phyloP scores from a whole-genome alignment of 495 filamentous ascomycete genomes.

The Hypoxylon intermedium region DNA sequence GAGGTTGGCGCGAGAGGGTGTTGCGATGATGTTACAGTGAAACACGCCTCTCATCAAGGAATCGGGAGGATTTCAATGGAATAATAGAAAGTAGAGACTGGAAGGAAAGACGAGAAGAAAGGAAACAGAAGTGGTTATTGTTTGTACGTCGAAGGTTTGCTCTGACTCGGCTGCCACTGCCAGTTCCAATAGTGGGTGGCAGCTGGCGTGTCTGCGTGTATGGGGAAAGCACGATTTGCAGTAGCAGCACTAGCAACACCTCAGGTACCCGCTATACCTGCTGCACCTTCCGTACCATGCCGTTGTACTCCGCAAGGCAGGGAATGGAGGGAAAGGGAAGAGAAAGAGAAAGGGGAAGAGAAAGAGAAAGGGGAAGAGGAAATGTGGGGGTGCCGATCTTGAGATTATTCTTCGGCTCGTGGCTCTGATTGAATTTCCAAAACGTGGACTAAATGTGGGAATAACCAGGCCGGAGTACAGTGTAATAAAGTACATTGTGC shows the following conservation, averaged over 20 bases:
- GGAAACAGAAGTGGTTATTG: constrained; percentile 3
- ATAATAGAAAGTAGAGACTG: constrained; percentile 3
- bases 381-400: constrained; percentile 30
- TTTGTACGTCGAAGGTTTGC: constrained; percentile 25
- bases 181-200: constrained; percentile 19
- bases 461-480: constrained; percentile 25
- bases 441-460: constrained; percentile 35
- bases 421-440: constrained; percentile 32
- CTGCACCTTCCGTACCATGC: too few species aligned
- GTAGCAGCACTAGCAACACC: not conserved
- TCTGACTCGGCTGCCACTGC: constrained; percentile 31
- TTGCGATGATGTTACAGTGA: constrained; percentile 16
- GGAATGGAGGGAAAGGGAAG: too few species aligned
- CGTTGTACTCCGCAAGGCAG: too few species aligned
- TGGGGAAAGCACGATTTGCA: constrained; percentile 21
- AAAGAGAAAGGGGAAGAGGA: constrained; percentile 15
- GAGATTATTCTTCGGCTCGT: constrained; percentile 17
- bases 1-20: constrained; percentile 7
- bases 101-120: constrained; percentile 1
- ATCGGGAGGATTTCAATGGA: constrained; percentile 5
- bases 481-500: constrained; percentile 30
- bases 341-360: too few species aligned
- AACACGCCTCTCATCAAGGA: constrained; percentile 24
- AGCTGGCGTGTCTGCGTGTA: not conserved
- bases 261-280: constrained; percentile 8